Evolutionary conservation across 2,329 filamentous ascomycete genomes (phyloP).

Genomic region (Talaromyces sp.): DNA sequence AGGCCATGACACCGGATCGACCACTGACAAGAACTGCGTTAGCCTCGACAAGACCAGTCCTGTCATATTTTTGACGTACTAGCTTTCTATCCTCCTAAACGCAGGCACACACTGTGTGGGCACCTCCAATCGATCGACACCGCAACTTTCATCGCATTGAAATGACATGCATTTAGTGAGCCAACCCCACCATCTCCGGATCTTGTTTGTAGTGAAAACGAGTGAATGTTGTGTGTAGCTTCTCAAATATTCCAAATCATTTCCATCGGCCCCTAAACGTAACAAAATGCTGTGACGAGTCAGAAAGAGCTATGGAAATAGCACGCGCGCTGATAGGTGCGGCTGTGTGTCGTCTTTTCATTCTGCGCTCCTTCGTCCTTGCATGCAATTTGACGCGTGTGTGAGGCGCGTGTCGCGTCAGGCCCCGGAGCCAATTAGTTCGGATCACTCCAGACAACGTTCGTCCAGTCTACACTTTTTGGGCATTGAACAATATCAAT

Average conservation of each 20-base stretch:
- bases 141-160: conserved; percentile 16
- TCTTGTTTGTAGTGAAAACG: neutral
- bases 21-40: conserved; percentile 31
- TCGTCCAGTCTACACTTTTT: neutral
- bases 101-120: neutral
- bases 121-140: conserved; percentile 6
- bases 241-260: conserved; percentile 1
- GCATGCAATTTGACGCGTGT: conserved; percentile 12
- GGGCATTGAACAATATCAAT: neutral
- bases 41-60: neutral
- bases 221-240: neutral
- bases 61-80: conserved; percentile 3
- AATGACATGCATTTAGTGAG: conserved; percentile 4
- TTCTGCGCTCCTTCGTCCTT: conserved; percentile 21
- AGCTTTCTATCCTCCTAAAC: conserved; percentile 2
- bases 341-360: conserved; percentile 26
- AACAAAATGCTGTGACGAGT: neutral
- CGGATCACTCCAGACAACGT: neutral
- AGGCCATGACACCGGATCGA: conserved; percentile 55
- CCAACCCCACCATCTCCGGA: conserved; percentile 18
- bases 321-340: conserved; percentile 24
- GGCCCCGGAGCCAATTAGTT: neutral
- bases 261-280: neutral
- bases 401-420: conserved; percentile 29
- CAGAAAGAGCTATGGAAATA: conserved; percentile 21